Base-by-base conservation (phyloP, 805 yeast species). In the Saturnispora sekii region DNA sequence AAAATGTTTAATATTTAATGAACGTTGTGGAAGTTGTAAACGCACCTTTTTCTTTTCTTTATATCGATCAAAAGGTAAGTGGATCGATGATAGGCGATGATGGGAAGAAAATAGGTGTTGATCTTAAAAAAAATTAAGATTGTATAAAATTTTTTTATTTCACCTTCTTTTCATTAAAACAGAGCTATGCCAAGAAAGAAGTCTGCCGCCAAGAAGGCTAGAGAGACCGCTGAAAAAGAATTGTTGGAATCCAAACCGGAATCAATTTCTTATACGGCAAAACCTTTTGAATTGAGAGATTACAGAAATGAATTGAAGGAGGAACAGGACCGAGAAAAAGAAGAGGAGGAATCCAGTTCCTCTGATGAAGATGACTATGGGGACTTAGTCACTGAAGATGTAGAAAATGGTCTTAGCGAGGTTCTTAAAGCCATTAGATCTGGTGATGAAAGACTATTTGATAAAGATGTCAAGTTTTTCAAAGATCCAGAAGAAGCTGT, bases 301-400 rank as follows among this genome's bases (percentile, higher is more conserved):
- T 46, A 50, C 31, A 41, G 44, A 17, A 44, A 43, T 30, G 51
- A 49, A 16, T 39, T 54, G 9, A 51, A 52, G 34, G 38, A 43
- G 35, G 54, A 52, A 17, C 40, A 52, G 15, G 44, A 48, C 31
- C 50, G 62, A 53, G 61, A 54, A 3, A 58, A 52, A 12, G 58
- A 54, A 3, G 58, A 53, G 11, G 57, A 38, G 10, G 36, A 41
- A 4, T 46, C 46, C 11, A 32, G 32, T n/a, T 42, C 39, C 10
- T 95, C 86, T 58, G 87, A 79, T 4, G 98, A 90, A 64, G 98
- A 93, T 59, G 96, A 89, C 48, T 81, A 63, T 53, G 98, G 96
- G 43, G 95, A 88, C 29, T 67, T 93, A 41, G 71, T 86, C 43
- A 90, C 97, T 0, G 87, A 77, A 40, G 88, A 84, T 41, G 85